phyloP scores from a whole-genome alignment of 139 green algal genomes.

The Volvox reticuliferus region DNA sequence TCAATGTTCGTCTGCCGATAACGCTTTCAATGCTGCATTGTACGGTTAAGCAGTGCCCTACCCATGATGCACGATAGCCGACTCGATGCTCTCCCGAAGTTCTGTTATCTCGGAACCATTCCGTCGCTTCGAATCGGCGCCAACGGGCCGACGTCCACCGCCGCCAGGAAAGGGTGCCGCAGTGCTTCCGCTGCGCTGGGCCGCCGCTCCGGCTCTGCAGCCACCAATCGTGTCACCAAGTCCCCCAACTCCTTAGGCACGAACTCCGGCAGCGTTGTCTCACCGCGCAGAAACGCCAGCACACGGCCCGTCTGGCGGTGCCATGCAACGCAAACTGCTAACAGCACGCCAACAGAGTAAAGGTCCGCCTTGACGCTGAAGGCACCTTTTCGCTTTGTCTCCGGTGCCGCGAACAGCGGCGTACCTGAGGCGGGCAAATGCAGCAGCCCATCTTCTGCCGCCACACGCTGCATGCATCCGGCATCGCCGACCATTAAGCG shows the following conservation, averaged over 20 bases:
- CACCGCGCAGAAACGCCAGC: conserved; percentile 13
- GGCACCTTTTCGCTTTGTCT: neutral
- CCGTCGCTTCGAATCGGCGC: neutral
- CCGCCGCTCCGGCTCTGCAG: neutral
- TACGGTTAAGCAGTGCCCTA: too few relatives aligned
- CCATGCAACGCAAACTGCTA: neutral
- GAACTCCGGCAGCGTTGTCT: conserved; percentile 10
- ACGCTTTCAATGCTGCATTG: too few relatives aligned
- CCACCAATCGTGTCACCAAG: neutral
- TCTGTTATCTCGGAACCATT: neutral
- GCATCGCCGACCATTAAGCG: conserved; percentile 75
- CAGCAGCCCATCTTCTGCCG: neutral
- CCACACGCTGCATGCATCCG: neutral
- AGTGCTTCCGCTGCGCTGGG: conserved; percentile 3
- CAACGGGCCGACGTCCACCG: neutral
- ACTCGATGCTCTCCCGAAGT: neutral
- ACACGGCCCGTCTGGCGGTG: conserved; percentile 26
- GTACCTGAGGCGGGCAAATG: neutral
- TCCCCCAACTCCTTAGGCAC: neutral
- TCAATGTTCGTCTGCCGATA: too few relatives aligned
- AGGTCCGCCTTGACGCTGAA: neutral
- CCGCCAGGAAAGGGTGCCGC: conserved; percentile 19
- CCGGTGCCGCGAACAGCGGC: neutral
- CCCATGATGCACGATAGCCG: too few relatives aligned
- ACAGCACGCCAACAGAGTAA: conserved; percentile 1